Evolutionary conservation across 164 flowering plant genomes (phyloP).

Genomic region (Liquidambar formosana): DNA sequence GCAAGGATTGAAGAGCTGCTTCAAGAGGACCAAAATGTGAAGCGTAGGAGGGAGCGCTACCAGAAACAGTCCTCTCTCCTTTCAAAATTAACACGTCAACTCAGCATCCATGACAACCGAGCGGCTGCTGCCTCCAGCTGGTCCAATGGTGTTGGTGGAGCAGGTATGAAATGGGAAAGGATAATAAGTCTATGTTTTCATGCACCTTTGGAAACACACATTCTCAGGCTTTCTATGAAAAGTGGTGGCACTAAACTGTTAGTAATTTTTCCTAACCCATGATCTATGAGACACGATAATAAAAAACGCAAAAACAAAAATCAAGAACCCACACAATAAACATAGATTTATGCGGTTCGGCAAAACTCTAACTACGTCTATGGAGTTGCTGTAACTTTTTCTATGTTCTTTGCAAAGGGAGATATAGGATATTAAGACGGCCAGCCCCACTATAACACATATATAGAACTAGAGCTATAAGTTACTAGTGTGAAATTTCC

Average conservation of each 20-base stretch:
- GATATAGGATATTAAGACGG: too few relatives aligned
- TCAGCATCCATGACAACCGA: constrained; percentile 87
- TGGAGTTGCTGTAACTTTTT: too few relatives aligned
- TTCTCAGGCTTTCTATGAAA: background rate
- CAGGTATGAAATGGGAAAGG: constrained; percentile 38
- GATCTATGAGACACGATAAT: too few relatives aligned
- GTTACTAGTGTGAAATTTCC: too few relatives aligned
- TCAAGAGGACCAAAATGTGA: constrained; percentile 87
- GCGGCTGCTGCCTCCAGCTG: constrained; percentile 77
- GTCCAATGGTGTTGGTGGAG: constrained; percentile 51
- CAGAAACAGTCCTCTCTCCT: constrained; percentile 90
- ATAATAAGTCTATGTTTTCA: background rate
- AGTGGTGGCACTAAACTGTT: background rate
- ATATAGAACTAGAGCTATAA: too few relatives aligned
- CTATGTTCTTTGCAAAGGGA: too few relatives aligned
- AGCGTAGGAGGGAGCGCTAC: constrained; percentile 73
- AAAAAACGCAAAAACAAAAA: too few relatives aligned
- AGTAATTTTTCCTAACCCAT: too few relatives aligned
- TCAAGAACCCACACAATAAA: too few relatives aligned
- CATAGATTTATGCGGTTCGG: too few relatives aligned
- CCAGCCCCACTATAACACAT: too few relatives aligned
- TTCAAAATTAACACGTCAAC: constrained; percentile 78
- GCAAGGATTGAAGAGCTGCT: constrained; percentile 87
- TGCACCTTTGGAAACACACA: background rate
- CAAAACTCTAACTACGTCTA: too few relatives aligned